Evolutionary conservation across 495 filamentous ascomycete genomes (phyloP), one percentile per base, ranked within the genome.

Genomic region (Pseudoneurospora amorphoporcata): DNA sequence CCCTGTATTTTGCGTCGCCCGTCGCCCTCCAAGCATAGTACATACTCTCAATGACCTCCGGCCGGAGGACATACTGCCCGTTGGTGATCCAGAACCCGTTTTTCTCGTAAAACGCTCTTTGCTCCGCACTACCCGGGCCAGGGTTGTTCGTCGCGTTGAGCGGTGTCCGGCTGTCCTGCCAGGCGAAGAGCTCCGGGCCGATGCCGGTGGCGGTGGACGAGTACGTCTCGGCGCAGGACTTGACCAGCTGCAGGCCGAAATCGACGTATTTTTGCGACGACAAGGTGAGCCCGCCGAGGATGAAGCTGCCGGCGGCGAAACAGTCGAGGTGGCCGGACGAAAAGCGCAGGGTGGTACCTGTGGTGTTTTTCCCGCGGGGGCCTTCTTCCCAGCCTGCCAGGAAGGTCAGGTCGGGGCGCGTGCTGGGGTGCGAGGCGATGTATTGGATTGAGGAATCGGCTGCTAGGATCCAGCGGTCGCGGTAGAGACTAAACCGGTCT

Each of bases 1-100:
- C 89, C 75, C 89, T 89, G 77, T 94, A 95, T 82, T 89, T 87
- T 38, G 75, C 47, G 68, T 94, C 86, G 17, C 91, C 90, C 3
- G 94, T 97, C 9, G 90, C 84, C 17, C 92, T 87, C 80, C 92
- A 95, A 1, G 92, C 93, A 77, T 97, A 95, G 85, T 97, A 97
- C 80, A 90, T 91, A 74, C 89, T 92, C 81, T 97, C 94, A 23
- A 97, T 86, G 2, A 94, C 92, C 78, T 97, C 94, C 3, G 94
- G 94, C 0, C 94, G 87, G 43, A 97, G 85, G 1, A 90, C 83
- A 77, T 97, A 97, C 17, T 75, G 69, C 0, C 79, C 79, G 37
- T 81, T 83, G n/a, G 77, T 86, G 79, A 94, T 90, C 79, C 90
- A 97, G 84, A 92, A 97, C 1, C 94, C 94, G 9, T 88, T 82